Base-by-base conservation (phyloP, 225 moss, liverwort and hornwort genomes). In the Pleurozium schreberi region DNA sequence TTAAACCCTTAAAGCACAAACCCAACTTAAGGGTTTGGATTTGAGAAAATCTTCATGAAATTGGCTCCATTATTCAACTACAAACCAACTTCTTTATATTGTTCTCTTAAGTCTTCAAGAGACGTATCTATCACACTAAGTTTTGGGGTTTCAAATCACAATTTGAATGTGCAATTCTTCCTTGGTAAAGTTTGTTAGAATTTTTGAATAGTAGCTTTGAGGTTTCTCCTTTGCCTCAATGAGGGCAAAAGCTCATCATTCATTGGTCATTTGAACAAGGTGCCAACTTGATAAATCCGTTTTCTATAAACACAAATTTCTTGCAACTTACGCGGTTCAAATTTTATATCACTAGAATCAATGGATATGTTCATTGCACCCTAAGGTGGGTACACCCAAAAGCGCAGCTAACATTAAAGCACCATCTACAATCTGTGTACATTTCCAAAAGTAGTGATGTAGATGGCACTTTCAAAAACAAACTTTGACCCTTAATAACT, bases 21-120 rank as follows among this genome's bases (percentile, higher is more conserved):
- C 2, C 18, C 2, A 73, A 18, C 10, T 2, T 0, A 0, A 11
- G 4, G 17, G 30, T 26, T 73, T 73, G 30, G 6, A 28, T 28
- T 73, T 18, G 2, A 30, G 7, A 47, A 0, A 75, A 74, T 15
- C 30, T 74, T 74, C 4, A 74, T 74, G 6, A 47, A 18, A 30
- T 18, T 0, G 0, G 30, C 18, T 11, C 18, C 15, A 47, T 18
- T 47, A 73, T 2, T 47, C 30, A 47, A 73, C 11, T 31, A 74
- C 11, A 47, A 49, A 47, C 17, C 18, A 31, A 73, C 30, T 11
- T 45, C 6, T 73, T 43, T 0, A 5, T 15, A 43, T 2, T 3
- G 27, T 15, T 43, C 1, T 26, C 27, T 25, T 71, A 9, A 1
- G 0, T 16, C 43, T 71, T 27, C 14, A 40, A 70, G 42, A 70